phyloP scores from a whole-genome alignment of 208 protist species.

The Leishmania arabica region DNA sequence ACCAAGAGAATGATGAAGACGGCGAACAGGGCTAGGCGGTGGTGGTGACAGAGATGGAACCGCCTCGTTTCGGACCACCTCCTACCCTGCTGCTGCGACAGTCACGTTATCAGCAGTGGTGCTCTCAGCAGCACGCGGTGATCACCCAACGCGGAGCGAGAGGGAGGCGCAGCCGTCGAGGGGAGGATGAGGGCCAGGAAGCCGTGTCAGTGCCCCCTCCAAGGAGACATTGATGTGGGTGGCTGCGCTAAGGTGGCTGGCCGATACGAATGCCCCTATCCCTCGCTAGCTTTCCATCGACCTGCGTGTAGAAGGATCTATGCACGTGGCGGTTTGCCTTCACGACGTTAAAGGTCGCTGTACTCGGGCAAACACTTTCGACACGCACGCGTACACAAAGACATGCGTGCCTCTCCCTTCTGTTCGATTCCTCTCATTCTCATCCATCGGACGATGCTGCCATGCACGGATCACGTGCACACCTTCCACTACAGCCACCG shows the following conservation, averaged over 20 bases:
- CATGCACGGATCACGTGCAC: no score
- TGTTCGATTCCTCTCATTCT: background rate
- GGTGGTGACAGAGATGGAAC: background rate
- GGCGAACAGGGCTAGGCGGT: constrained; percentile 4
- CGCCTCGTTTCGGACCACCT: background rate
- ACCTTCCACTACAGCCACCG: no score
- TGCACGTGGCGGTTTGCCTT: background rate
- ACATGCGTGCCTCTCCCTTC: background rate
- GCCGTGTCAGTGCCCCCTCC: background rate
- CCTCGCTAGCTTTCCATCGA: background rate
- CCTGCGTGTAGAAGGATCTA: background rate
- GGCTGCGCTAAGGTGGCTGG: background rate
- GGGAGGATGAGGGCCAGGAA: no score
- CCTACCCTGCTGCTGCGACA: background rate
- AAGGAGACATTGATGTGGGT: background rate
- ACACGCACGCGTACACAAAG: background rate
- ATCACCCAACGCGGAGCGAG: background rate
- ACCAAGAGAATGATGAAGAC: constrained; percentile 3
- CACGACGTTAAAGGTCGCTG: background rate
- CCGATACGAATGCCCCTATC: background rate
- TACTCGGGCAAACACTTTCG: background rate
- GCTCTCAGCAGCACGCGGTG: background rate
- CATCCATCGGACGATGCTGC: no score
- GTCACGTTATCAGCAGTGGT: background rate
- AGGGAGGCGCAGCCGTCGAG: background rate